Conservation (phyloP, 2,329 filamentous ascomycete species). For the Penicillium sp. region DNA sequence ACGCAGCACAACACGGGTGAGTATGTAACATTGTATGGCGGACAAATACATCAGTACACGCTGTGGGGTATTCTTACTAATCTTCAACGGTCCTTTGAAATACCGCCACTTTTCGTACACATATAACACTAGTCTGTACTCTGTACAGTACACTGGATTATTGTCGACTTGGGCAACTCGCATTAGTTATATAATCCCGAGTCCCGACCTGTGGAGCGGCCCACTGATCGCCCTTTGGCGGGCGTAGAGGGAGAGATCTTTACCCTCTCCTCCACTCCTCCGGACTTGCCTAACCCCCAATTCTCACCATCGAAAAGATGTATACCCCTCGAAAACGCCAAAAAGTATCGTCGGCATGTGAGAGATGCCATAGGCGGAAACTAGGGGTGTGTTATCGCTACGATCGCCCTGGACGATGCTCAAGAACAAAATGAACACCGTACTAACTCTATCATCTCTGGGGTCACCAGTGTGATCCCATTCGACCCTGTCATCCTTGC, state of each 20-base stretch:
- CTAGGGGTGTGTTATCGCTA: neutral
- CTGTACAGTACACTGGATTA: no score
- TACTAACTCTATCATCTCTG: neutral
- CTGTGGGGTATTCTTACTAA: no score
- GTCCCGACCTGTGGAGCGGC: neutral
- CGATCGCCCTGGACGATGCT: neutral
- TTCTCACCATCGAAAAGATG: neutral
- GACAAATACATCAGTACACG: no score
- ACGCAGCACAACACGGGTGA: no score
- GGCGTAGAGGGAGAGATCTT: neutral
- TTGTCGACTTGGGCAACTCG: neutral
- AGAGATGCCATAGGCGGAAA: constrained; percentile 7
- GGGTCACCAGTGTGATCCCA: neutral
- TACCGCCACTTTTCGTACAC: neutral
- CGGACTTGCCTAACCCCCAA: neutral
- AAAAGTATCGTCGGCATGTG: constrained; percentile 4
- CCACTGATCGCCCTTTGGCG: neutral
- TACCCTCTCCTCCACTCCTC: neutral
- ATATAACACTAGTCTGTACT: no score
- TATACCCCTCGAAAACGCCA: neutral
- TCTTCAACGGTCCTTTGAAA: no score
- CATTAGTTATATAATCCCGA: neutral
- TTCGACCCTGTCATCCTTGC: neutral
- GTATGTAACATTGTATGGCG: no score
- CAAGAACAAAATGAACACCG: neutral